Base-by-base conservation (phyloP, 2,329 filamentous ascomycete genomes). In the Pseudopyrenochaeta lycopersici region DNA sequence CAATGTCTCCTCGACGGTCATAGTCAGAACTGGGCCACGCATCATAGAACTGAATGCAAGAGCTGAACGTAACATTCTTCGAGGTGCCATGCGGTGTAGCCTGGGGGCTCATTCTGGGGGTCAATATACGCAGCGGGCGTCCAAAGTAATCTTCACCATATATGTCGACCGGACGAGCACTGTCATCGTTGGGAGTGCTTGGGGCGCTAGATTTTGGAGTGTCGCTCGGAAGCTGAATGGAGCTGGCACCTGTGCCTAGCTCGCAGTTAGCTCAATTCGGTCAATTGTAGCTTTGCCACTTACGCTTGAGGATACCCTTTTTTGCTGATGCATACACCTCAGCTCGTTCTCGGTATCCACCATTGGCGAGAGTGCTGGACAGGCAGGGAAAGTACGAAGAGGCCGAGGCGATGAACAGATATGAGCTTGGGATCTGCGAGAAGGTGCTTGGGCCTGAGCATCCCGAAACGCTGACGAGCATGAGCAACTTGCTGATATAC, bases 111-210 rank as follows among this genome's bases (percentile, higher is more conserved):
- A 90, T 92, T 10, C 92, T 90, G 50, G 88, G 83, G 38, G 86
- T 86, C 48, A 70, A 74, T 42, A 95, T 85, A 46, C 90, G 87
- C 39, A 92, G 81, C 23, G 87, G 88, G 20, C 88, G 88, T 72
- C 91, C 85, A 75, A 98, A 98, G 75, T 98, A 98, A 71, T 98
- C 95, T 58, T 95, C 91, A n/a, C n/a, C n/a, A n/a, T n/a, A n/a
- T n/a, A n/a, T n/a, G 60, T 85, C 91, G 23, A 62, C 52, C 17
- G 54, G 44, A 46, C 62, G 56, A 39, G 60, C 56, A 20, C 72
- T 82, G 10, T 84, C 82, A 39, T 95, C 91, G 53, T 96, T 92
- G 6, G 93, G 93, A 2, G 94, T 98, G 78, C 90, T 93, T 1
- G 93, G 93, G 21, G 90, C 88, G 72, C 90, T 96, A 1, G 92